Percentiles rank a stretch among this genome's conserved stretches.
Conservation (phyloP, 176 grass and related monocot genomes). For the Hyparrhenia diplandra region DNA sequence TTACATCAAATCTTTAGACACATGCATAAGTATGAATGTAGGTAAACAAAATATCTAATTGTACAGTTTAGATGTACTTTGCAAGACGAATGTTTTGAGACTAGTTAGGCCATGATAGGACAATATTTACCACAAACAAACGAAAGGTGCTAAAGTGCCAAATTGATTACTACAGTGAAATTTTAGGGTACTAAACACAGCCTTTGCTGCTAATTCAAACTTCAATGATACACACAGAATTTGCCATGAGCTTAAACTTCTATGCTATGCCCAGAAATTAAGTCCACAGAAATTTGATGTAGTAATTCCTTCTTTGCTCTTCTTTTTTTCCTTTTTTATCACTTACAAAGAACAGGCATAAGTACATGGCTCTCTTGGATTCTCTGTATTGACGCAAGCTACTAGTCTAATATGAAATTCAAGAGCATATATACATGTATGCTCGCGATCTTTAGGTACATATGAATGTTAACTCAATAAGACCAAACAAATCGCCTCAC, state of each 20-base stretch:
- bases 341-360: conserved; percentile 19
- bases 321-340: neutral
- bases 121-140: too few species aligned
- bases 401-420: neutral
- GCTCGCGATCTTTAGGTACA: conserved; percentile 11
- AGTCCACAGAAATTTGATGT: neutral
- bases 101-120: too few species aligned
- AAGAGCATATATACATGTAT: conserved; percentile 19
- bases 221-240: neutral
- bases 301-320: neutral
- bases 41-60: too few species aligned
- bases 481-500: conserved; percentile 5
- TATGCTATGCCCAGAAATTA: neutral
- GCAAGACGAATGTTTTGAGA: too few species aligned
- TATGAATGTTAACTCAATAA: conserved; percentile 5
- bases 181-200: too few species aligned
- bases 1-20: too few species aligned
- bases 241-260: neutral
- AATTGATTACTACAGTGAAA: too few species aligned
- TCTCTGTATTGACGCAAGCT: conserved; percentile 3
- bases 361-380: neutral
- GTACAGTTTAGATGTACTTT: too few species aligned
- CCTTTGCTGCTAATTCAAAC: neutral
- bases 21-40: too few species aligned
- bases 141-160: too few species aligned